Evolutionary conservation across 805 yeast species (phyloP).

Genomic region (Myxozyma geophila): DNA sequence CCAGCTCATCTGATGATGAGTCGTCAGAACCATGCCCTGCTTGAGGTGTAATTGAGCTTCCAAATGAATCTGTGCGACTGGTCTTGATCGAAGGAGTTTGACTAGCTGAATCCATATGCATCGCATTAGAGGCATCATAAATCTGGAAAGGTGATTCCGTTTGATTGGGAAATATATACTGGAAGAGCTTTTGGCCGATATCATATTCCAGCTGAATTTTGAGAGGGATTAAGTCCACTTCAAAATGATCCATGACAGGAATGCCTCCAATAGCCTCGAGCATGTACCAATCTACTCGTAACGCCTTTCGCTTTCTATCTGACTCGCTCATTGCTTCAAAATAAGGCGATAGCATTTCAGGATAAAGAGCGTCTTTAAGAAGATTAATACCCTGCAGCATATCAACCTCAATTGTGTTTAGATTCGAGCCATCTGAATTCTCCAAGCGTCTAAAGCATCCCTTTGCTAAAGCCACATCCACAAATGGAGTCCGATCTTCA

Average conservation of each 20-base stretch:
- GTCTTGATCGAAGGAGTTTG: background rate
- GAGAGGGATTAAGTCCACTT: conserved; percentile 65
- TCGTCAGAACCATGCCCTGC: background rate
- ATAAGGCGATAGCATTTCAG: conserved; percentile 69
- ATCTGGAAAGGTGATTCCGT: conserved; percentile 42
- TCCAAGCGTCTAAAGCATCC: conserved; percentile 66
- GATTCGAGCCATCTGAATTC: conserved; percentile 66
- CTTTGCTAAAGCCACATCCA: conserved; percentile 69
- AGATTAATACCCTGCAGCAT: conserved; percentile 73
- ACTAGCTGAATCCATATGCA: background rate
- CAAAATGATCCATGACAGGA: conserved; percentile 70
- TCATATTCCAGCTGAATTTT: conserved; percentile 73
- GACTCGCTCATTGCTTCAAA: conserved; percentile 40
- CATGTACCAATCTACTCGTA: conserved; percentile 72
- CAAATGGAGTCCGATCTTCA: conserved; percentile 62
- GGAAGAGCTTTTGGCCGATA: conserved; percentile 64
- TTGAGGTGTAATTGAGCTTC: background rate
- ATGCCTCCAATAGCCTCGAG: conserved; percentile 89
- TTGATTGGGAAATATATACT: conserved; percentile 71
- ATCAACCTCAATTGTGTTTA: conserved; percentile 61
- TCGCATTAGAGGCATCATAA: background rate
- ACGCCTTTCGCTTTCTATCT: conserved; percentile 42
- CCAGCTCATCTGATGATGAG: conserved; percentile 10
- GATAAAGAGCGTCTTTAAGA: conserved; percentile 60
- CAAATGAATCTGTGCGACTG: background rate